These are phyloP conservation scores for Hypoxylon perforatum DNA, from an alignment of 495 filamentous ascomycete genomes.

Conservation along the genomic window DNA sequence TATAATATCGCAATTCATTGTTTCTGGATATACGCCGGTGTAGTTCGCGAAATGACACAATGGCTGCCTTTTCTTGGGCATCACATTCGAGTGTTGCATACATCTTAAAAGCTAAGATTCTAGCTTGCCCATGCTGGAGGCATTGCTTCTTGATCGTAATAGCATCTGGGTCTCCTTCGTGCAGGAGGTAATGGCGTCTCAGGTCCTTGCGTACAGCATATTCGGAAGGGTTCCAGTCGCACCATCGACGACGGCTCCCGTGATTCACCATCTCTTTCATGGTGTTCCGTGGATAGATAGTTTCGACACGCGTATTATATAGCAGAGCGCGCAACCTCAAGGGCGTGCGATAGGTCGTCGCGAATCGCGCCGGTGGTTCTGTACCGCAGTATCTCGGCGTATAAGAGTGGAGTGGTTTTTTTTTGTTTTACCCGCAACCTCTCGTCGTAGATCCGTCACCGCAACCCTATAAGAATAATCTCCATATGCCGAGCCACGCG, in stretches of 20 bases:
- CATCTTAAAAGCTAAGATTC: no score
- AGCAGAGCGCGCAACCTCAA: background rate
- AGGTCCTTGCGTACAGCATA: background rate
- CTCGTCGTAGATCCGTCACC: background rate
- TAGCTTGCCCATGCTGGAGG: no score
- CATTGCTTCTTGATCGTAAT: no score
- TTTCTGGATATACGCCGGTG: no score
- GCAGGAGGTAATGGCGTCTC: background rate
- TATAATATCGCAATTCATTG: no score
- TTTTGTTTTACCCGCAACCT: background rate
- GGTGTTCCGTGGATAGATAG: background rate
- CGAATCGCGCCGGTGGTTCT: background rate
- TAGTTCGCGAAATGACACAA: no score
- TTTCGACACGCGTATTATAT: background rate
- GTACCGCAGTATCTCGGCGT: background rate
- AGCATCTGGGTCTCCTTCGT: no score
- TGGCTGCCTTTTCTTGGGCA: no score
- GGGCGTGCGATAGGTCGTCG: constrained; percentile 1
- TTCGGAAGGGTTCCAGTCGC: background rate
- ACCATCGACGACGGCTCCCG: background rate
- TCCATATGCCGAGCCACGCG: constrained; percentile 72
- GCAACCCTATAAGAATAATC: constrained; percentile 42
- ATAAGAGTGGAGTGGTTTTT: constrained; percentile 26
- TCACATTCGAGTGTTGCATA: no score
- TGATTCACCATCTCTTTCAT: background rate